Base-by-base conservation (phyloP, 1,284 basidiomycete genomes). In the Trametes hirsuta region DNA sequence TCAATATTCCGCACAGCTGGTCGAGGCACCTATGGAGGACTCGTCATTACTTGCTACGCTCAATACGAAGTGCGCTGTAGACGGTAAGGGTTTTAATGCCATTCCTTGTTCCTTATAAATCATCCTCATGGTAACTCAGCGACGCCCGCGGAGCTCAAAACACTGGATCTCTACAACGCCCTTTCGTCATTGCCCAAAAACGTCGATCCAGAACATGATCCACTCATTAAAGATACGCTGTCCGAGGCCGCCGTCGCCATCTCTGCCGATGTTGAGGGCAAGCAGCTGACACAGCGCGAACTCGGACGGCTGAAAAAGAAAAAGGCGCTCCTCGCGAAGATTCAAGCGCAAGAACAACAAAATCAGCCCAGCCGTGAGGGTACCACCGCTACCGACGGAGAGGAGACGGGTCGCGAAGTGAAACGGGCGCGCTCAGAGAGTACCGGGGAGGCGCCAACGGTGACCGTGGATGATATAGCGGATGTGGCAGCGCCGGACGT, bases 131-230 rank as follows among this genome's bases (percentile, higher is more conserved):
- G 55, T 60, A 40, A 42, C 40, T 41, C 34, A 87, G 86, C 84
- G 10, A 76, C 81, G 0, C 52, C 69, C 5, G 77, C 76, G 8
- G 83, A 85, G 10, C 70, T 87, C 6, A 77, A 81, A 61, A 68
- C 73, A 2, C 76, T 91, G 2, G 84, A 88, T 53, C 74, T 91
- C 2, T 92, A 93, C 67, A 75, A 78, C 4, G 77, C 81, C 44
- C 77, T 93, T 18, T 73, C 76, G 0, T 76, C 81, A 14, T 75
- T 92, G 66, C 90, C 90, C 0, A 93, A 93, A 70, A 80, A 81
- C 62, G 72, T 76, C 22, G 81, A 84, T 34, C 76, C 67, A 2
- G 77, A 79, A 46, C 77, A 79, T 59, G 78, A 80, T 54, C 75
- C 74, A n/a, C 76, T 76, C 67, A 72, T 73, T 30, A 74, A 71